Evolutionary conservation across 2,329 filamentous ascomycete genomes (phyloP), one percentile per base, ranked within the genome.

Genomic region (Xylaria sp.): DNA sequence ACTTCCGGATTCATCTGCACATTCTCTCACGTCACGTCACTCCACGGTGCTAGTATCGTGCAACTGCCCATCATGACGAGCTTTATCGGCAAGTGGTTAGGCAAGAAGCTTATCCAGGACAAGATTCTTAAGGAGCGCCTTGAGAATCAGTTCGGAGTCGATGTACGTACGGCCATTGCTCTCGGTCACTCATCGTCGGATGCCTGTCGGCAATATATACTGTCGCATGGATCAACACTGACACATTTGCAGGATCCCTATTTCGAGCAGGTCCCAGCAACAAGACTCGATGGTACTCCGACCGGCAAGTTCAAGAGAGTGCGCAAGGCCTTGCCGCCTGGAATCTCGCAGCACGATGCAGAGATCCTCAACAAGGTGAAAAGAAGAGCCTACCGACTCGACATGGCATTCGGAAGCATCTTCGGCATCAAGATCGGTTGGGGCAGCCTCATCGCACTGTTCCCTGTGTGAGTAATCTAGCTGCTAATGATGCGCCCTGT

Each of bases 381-480:
- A 74, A 84, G 88, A 68, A 83, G 89, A 60, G 92, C 94, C 39
- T 96, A 96, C 75, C 83, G 85, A 44, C 83, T 97, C 30, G 94
- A 97, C 74, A 89, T 91, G 79, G 84, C 83, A 58, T 83, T 96
- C 4, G 95, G 93, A 78, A 92, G 84, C 70, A 84, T 91, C 70
- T 84, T 89, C 65, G 91, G 92, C 49, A 82, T 96, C 60, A 84
- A 87, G 59, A 92, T 97, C 71, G 94, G 94, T 57, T 97, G 92
- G 91, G 85, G 90, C 55, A 89, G 88, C 67, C 83, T 96, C 59
- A 90, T 97, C 68, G 94, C 88, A 11, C 72, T 97, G 6, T 75
- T 97, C 57, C 94, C 94, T 67, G 84, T 84, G 83, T 91, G 81
- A 80, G 89, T 82, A 58, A 10, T 65, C 16, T 58, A 50, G 16